Conservation (phyloP, 345 rosid species). For the Excoecaria cochinchinensis region DNA sequence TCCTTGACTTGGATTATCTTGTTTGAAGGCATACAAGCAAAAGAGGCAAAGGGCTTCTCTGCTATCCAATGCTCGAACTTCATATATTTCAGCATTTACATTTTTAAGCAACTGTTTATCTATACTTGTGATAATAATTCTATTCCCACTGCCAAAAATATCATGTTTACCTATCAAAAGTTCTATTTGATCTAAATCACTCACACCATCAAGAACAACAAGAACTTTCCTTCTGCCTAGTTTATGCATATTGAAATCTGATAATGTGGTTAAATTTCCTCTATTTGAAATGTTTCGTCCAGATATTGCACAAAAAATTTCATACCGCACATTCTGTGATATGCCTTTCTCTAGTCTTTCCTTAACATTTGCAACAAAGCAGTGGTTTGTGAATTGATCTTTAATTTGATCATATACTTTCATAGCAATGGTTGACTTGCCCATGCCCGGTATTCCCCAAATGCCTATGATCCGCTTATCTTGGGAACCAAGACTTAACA, state of each 20-base stretch:
- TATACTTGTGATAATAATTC: conserved; percentile 7
- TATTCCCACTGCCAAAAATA: not conserved
- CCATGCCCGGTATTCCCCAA: not conserved
- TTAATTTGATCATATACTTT: not conserved
- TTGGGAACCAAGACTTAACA: not conserved
- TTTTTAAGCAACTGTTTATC: not conserved
- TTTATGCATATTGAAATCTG: not conserved
- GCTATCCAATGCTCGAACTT: not conserved
- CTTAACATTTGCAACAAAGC: not conserved
- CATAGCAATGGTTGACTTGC: not conserved
- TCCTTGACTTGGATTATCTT: not conserved
- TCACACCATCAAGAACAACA: not conserved
- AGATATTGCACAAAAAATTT: not conserved
- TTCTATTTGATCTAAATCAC: not conserved
- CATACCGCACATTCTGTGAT: not conserved
- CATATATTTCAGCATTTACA: not conserved
- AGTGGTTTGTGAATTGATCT: not conserved
- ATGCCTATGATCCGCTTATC: not conserved
- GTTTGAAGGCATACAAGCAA: not conserved
- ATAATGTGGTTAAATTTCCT: not conserved
- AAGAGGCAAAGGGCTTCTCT: not conserved
- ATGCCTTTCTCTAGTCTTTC: not conserved
- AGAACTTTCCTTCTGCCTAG: not conserved
- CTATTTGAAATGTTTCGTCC: not conserved
- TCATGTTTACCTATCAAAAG: not conserved